These are phyloP conservation scores for Pythium guiyangense DNA, from an alignment of 352 stramenopile genomes.

Conservation along the genomic window DNA sequence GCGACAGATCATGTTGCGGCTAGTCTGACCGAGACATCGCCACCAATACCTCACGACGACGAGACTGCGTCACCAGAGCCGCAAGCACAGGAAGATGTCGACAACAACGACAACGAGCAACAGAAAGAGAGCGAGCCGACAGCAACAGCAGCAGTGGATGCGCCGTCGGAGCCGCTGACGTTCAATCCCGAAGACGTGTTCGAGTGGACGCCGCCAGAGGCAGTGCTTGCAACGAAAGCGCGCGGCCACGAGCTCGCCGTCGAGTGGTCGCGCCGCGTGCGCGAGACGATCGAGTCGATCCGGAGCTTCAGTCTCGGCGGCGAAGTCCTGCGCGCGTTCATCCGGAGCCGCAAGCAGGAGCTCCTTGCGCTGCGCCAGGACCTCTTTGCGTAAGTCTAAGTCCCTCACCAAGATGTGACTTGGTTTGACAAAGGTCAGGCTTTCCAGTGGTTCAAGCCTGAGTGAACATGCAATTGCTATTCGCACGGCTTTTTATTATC, in stretches of 20 bases:
- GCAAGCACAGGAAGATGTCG: too few species aligned
- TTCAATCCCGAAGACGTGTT: constrained; percentile 57
- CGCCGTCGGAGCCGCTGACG: constrained; percentile 3
- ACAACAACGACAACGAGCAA: neutral
- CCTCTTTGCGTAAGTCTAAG: too few species aligned
- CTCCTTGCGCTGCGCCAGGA: constrained; percentile 45
- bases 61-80: too few species aligned
- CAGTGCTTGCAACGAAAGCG: constrained; percentile 16
- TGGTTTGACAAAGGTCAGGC: too few species aligned
- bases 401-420: neutral
- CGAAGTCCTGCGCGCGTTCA: constrained; percentile 47
- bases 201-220: constrained; percentile 43
- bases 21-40: too few species aligned
- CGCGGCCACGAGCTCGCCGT: constrained; percentile 9
- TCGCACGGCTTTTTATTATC: too few species aligned
- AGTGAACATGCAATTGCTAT: too few species aligned
- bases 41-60: too few species aligned
- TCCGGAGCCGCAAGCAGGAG: constrained; percentile 53
- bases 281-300: constrained; percentile 39
- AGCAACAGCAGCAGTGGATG: neutral
- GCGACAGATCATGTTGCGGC: too few species aligned
- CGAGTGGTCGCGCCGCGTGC: constrained; percentile 40
- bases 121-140: neutral
- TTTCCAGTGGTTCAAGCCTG: constrained; percentile 4
- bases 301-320: constrained; percentile 58